Percentiles rank a stretch among this genome's conserved stretches.
Conservation (phyloP, 2,329 filamentous ascomycete genomes). For the Verticillium longisporum region DNA sequence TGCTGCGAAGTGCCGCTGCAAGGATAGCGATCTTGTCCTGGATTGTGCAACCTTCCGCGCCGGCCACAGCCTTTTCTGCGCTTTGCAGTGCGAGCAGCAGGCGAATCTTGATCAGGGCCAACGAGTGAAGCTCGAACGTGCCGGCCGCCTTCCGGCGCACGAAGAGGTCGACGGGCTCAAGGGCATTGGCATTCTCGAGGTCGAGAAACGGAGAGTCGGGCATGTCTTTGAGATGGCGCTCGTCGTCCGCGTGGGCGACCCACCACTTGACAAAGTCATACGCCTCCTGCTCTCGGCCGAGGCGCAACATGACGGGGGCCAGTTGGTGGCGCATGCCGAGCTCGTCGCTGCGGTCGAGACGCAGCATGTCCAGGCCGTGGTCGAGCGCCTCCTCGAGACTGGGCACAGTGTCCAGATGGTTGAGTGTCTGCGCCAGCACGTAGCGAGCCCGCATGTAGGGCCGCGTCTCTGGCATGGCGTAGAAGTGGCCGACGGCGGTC, state of each 20-base stretch:
- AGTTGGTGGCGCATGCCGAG: conserved; percentile 32
- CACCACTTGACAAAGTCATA: conserved; percentile 36
- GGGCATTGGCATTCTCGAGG: conserved; percentile 12
- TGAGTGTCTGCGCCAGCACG: neutral
- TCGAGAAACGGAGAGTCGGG: conserved; percentile 12
- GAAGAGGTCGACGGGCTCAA: conserved; percentile 10
- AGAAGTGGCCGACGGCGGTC: conserved; percentile 31
- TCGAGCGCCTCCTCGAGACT: conserved; percentile 28
- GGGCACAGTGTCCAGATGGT: conserved; percentile 14
- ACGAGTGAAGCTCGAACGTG: neutral
- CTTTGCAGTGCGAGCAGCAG: conserved; percentile 17
- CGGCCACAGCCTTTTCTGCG: neutral
- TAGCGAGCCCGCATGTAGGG: conserved; percentile 33
- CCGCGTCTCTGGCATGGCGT: conserved; percentile 30
- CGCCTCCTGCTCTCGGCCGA: conserved; percentile 42
- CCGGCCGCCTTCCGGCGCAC: neutral
- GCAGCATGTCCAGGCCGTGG: conserved; percentile 35
- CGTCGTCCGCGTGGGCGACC: conserved; percentile 7
- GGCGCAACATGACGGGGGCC: conserved; percentile 34
- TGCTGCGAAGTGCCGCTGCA: neutral
- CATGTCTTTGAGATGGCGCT: conserved; percentile 14
- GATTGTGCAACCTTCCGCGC: neutral
- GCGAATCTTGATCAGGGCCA: neutral
- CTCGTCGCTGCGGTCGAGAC: conserved; percentile 35
- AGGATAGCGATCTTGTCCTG: neutral